These are phyloP conservation scores for Candida mattraensis DNA, from an alignment of 805 yeast genomes.

Conservation along the genomic window DNA sequence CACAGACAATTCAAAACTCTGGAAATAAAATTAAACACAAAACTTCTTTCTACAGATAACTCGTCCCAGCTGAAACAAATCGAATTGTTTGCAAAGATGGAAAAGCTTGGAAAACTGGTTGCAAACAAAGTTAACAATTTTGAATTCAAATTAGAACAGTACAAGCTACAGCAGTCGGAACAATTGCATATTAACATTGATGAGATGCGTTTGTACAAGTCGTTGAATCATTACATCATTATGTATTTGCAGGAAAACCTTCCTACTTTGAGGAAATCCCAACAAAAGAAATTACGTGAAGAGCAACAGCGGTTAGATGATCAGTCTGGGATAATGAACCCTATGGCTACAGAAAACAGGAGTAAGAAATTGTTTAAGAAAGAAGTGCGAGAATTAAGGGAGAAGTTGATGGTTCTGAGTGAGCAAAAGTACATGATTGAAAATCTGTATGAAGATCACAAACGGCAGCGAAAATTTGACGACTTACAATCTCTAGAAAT, in stretches of 20 bases:
- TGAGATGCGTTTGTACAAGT: conserved; percentile 47
- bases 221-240: conserved; percentile 58
- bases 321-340: conserved; percentile 1
- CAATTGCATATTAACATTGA: conserved; percentile 25
- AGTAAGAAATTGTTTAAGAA: conserved; percentile 42
- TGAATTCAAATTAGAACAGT: conserved; percentile 21
- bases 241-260: conserved; percentile 66
- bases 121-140: conserved; percentile 28
- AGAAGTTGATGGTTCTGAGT: conserved; percentile 79
- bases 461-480: conserved; percentile 70
- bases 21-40: conserved; percentile 21
- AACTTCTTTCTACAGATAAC: conserved; percentile 37
- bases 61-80: conserved; percentile 45
- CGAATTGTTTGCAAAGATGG: conserved; percentile 51
- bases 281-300: conserved; percentile 31
- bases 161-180: neutral
- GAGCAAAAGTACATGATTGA: conserved; percentile 79
- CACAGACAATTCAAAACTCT: conserved; percentile 33
- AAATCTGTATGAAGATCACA: conserved; percentile 60
- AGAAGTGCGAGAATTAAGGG: conserved; percentile 60
- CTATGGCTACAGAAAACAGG: neutral
- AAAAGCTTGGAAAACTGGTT: conserved; percentile 45
- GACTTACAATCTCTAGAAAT: conserved; percentile 61
- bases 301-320: conserved; percentile 12
- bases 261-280: conserved; percentile 61